A percentile compares a stretch with the other conserved stretches of the same genome.
These are phyloP conservation scores for Aechmea fasciata DNA, from an alignment of 176 grass and related monocot genomes.

Conservation along the genomic window DNA sequence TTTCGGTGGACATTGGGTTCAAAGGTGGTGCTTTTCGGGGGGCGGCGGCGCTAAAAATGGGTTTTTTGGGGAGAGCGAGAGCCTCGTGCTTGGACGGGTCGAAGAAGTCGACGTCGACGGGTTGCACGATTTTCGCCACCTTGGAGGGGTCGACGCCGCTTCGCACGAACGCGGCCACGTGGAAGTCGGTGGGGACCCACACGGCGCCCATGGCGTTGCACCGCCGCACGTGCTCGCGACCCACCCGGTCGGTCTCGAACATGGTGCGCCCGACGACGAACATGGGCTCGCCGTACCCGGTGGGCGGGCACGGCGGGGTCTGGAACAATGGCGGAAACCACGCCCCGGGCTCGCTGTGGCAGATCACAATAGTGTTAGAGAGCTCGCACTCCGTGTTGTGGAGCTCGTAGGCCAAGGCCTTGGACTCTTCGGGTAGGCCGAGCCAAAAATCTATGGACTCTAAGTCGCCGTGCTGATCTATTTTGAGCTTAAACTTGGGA, in stretches of 20 bases:
- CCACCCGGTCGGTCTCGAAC: conserved; percentile 65
- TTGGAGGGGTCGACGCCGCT: conserved; percentile 50
- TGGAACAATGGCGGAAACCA: conserved; percentile 60
- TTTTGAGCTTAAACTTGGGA: conserved; percentile 28
- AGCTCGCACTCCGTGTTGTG: conserved; percentile 28
- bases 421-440: conserved; percentile 44
- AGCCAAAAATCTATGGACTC: conserved; percentile 56
- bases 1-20: background rate
- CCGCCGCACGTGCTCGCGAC: conserved; percentile 41
- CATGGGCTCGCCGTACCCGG: conserved; percentile 37
- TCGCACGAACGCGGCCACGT: conserved; percentile 33
- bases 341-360: conserved; percentile 69
- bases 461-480: conserved; percentile 50
- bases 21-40: background rate
- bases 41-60: conserved; percentile 13
- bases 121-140: conserved; percentile 54
- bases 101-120: conserved; percentile 53
- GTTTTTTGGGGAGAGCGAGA: conserved; percentile 24
- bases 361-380: conserved; percentile 36
- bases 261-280: conserved; percentile 61
- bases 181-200: conserved; percentile 64
- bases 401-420: conserved; percentile 36
- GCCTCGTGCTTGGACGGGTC: conserved; percentile 36
- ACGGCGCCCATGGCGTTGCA: conserved; percentile 64
- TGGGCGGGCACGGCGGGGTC: conserved; percentile 41